Conservation (phyloP, 2,329 filamentous ascomycete genomes). For the Tolypocladium ovalisporum region DNA sequence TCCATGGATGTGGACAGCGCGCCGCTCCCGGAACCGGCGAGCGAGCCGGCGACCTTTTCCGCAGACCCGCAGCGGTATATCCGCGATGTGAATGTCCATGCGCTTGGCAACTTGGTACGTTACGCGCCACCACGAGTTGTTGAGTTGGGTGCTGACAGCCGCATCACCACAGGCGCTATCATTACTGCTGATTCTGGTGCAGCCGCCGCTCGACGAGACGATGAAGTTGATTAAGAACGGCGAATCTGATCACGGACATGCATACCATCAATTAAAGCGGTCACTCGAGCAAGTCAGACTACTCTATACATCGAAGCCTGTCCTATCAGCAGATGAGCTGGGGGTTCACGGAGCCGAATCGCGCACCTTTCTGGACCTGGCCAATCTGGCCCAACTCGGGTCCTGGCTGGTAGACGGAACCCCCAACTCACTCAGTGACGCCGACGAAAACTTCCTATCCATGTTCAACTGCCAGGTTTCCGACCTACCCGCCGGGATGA, state of each 20-base stretch:
- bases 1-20: constrained; percentile 23
- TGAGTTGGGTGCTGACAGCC: constrained; percentile 3
- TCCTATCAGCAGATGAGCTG: constrained; percentile 23
- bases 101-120: constrained; percentile 30
- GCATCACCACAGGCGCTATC: constrained; percentile 22
- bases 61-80: constrained; percentile 26
- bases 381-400: constrained; percentile 37
- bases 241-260: constrained; percentile 20
- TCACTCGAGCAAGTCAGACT: constrained; percentile 22
- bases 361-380: constrained; percentile 29
- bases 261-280: constrained; percentile 18
- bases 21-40: constrained; percentile 16
- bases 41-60: constrained; percentile 18
- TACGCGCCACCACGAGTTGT: background rate
- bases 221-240: constrained; percentile 20
- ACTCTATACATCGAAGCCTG: constrained; percentile 20
- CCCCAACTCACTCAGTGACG: constrained; percentile 26
- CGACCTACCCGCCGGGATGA: constrained; percentile 28
- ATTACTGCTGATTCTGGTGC: constrained; percentile 25
- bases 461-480: constrained; percentile 34
- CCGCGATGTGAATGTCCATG: constrained; percentile 24
- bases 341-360: constrained; percentile 20
- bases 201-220: constrained; percentile 24
- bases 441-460: constrained; percentile 33
- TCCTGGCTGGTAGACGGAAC: constrained; percentile 26